Base-by-base conservation (phyloP, 2,329 filamentous ascomycete species). In the Nannizziopsis barbatae region DNA sequence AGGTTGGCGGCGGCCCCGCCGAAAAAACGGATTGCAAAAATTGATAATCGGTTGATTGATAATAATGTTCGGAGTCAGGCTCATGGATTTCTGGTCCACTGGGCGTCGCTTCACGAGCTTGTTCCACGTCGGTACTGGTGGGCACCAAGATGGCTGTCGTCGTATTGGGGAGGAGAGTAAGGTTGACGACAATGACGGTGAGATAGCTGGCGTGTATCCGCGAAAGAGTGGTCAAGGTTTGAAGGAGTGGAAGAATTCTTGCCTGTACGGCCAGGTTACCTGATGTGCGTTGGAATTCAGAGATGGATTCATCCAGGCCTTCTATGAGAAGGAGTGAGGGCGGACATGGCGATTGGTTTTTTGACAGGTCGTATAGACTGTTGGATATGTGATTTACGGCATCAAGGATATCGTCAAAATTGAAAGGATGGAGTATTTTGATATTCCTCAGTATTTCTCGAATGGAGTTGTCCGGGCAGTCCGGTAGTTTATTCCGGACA, bases 121-220 rank as follows among this genome's bases (percentile, higher is more conserved):
- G 14, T n/a, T 44, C 31, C 17, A 32, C 15, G 15, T 40, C 20
- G 2, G 18, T 31, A 3, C 12, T 9, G 10, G 44, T 9, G 10
- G 44, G 36, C 9, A 17, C 15, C 20, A 17, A 33, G 5, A 20
- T 10, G n/a, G 36, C n/a, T 12, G 33, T 18, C 6, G 33, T 22
- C 15, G n/a, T 35, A 5, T 33, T 30, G 5, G 38, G 38, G 8
- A 66, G 47, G 1, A 62, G 61, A 27, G 50, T 59, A 3, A 63
- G 63, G 56, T 67, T 68, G 15, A 68, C 61, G 14, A 69, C 52
- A 18, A 67, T 42, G n/a, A 65, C 50, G 0, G 63, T 62, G 4
- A 68, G 55, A 42, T 54, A 56, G 0, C 57, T 54, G 2, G 52
- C 45, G 45, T 66, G 53, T 43, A 55, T 53, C 1, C 63, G 55